Evolutionary conservation across 441 rosid genomes (phyloP).

Genomic region (Geranium incanum): DNA sequence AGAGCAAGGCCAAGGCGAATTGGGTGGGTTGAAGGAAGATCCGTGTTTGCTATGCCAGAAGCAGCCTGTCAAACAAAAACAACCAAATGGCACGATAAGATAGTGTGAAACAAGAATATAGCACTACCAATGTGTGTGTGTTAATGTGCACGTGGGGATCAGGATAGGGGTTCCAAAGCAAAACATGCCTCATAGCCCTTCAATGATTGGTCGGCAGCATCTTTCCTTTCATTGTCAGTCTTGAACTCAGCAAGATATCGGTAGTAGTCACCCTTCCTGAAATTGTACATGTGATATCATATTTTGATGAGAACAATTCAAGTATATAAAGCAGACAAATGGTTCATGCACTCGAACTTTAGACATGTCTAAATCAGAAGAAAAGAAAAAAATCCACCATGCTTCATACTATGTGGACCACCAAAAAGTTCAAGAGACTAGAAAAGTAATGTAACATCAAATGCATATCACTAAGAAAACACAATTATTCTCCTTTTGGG

Average conservation of each 20-base stretch:
- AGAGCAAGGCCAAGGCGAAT: constrained; percentile 98
- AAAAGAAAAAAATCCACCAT: neutral
- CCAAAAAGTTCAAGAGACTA: neutral
- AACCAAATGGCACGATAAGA: constrained; percentile 1
- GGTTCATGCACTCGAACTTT: neutral
- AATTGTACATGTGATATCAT: constrained; percentile 5
- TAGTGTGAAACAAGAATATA: neutral
- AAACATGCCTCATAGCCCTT: constrained; percentile 82
- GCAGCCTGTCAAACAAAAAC: constrained; percentile 51
- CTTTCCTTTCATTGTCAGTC: constrained; percentile 90
- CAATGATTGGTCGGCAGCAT: constrained; percentile 86
- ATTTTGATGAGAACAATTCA: neutral
- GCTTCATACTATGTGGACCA: neutral
- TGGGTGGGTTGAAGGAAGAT: constrained; percentile 95
- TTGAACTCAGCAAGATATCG: constrained; percentile 98
- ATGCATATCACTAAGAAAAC: neutral
- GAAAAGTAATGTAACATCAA: neutral
- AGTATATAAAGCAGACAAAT: neutral
- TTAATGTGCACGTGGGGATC: neutral
- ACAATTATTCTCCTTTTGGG: constrained; percentile 2
- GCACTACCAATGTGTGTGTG: neutral
- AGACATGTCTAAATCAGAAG: neutral
- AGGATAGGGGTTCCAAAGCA: neutral
- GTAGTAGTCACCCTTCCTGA: constrained; percentile 94
- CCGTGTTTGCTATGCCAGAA: constrained; percentile 71